A percentile compares a stretch with the other conserved stretches of the same genome.
These are phyloP conservation scores for Aleurites moluccanus DNA, from an alignment of 441 rosid species.

Conservation along the genomic window DNA sequence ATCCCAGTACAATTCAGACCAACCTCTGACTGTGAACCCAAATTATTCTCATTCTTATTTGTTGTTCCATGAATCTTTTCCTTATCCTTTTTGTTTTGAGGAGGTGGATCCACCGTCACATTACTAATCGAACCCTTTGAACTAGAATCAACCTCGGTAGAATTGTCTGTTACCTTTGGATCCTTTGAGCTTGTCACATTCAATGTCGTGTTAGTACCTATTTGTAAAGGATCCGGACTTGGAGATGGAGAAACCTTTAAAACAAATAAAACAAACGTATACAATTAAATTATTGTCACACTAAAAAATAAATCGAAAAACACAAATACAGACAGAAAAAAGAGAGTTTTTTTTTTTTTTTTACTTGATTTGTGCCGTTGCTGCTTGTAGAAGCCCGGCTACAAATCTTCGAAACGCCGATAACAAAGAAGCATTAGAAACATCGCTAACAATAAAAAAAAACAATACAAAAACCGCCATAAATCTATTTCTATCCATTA, in stretches of 20 bases:
- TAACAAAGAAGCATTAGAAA: constrained; percentile 40
- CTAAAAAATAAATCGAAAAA: not conserved
- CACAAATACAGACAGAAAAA: constrained; percentile 4
- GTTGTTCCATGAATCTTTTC: constrained; percentile 25
- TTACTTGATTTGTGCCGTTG: constrained; percentile 41
- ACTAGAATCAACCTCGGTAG: constrained; percentile 25
- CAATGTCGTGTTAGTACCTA: constrained; percentile 19
- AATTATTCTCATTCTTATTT: constrained; percentile 16
- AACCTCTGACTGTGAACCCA: constrained; percentile 29
- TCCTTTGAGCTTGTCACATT: constrained; percentile 25
- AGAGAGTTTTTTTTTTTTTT: not conserved
- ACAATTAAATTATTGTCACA: constrained; percentile 6
- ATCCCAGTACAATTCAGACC: constrained; percentile 51
- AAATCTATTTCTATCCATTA: constrained; percentile 52
- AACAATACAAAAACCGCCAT: constrained; percentile 28
- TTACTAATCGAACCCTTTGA: constrained; percentile 21
- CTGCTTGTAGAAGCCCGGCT: constrained; percentile 29
- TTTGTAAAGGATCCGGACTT: constrained; percentile 27
- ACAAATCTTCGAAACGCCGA: constrained; percentile 33
- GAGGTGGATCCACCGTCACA: constrained; percentile 31
- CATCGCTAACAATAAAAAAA: constrained; percentile 38
- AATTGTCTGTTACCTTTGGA: constrained; percentile 14
- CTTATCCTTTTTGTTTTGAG: constrained; percentile 18
- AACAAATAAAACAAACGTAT: constrained; percentile 15
- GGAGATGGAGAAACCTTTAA: constrained; percentile 47